Percentiles rank a stretch among this genome's conserved stretches.
These are phyloP conservation scores for Suillus clintonianus DNA, from an alignment of 768 basidiomycete genomes.

Conservation along the genomic window DNA sequence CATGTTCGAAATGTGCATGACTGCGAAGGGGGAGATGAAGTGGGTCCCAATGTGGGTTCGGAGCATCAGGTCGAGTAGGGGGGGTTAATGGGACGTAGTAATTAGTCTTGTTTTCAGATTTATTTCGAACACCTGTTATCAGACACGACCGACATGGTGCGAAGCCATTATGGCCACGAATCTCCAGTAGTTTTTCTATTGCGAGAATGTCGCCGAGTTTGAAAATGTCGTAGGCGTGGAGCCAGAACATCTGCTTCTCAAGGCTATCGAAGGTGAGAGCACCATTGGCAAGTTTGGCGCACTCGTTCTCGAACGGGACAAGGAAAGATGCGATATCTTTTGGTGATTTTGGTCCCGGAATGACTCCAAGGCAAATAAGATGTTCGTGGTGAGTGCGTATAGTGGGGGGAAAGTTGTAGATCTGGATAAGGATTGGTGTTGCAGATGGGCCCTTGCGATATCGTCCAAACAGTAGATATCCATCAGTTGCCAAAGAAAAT, in stretches of 20 bases:
- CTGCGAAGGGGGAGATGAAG: constrained; percentile 35
- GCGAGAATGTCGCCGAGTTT: constrained; percentile 36
- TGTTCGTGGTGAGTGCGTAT: constrained; percentile 6
- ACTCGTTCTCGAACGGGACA: constrained; percentile 25
- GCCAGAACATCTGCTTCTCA: constrained; percentile 7
- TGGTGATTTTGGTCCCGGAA: constrained; percentile 37
- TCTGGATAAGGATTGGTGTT: background rate
- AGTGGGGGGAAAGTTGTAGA: background rate
- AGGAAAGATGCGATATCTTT: constrained; percentile 35
- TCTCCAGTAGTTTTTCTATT: constrained; percentile 29
- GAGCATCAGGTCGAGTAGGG: background rate
- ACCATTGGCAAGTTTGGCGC: constrained; percentile 13
- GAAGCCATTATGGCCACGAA: constrained; percentile 40
- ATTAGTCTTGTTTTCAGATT: constrained; percentile 9
- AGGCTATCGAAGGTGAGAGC: constrained; percentile 10
- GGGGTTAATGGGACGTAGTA: constrained; percentile 1
- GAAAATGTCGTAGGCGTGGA: constrained; percentile 22
- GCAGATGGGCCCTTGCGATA: constrained; percentile 8
- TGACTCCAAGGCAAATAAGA: constrained; percentile 31
- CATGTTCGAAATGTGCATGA: constrained; percentile 29
- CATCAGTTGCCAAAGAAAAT: constrained; percentile 43
- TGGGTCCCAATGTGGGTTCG: constrained; percentile 6
- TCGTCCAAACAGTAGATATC: constrained; percentile 40
- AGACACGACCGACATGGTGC: constrained; percentile 35
- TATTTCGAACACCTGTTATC: constrained; percentile 6